These are phyloP conservation scores for Rhododendron griersonianum DNA, from an alignment of 148 eudicot genomes.

Conservation along the genomic window DNA sequence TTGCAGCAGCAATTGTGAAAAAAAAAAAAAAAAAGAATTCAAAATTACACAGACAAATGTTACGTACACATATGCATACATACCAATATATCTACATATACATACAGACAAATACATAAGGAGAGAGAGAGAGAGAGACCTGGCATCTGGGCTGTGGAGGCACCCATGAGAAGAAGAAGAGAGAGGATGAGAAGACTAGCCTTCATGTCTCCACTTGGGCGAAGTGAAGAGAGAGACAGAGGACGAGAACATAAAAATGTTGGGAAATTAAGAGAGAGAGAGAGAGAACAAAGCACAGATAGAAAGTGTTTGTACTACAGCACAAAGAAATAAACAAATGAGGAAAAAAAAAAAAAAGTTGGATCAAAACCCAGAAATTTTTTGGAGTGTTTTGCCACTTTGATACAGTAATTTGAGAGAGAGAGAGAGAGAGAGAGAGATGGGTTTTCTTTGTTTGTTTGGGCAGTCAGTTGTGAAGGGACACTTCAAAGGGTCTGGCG, in stretches of 20 bases:
- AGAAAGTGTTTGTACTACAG: background rate
- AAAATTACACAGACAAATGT: background rate
- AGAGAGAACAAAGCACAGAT: background rate
- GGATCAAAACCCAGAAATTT: background rate
- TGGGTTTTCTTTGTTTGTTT: background rate
- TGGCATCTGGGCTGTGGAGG: conserved; percentile 14
- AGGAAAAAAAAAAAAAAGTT: background rate
- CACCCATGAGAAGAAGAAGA: conserved; percentile 3
- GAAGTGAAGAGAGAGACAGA: background rate
- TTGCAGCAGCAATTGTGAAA: background rate
- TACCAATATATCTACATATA: background rate
- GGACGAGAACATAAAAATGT: background rate
- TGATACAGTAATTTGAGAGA: background rate
- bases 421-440: background rate
- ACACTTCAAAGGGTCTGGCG: background rate
- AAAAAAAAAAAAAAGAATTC: background rate
- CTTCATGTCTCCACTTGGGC: conserved; percentile 1
- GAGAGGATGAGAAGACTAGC: background rate
- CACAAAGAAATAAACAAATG: background rate
- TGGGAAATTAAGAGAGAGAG: background rate
- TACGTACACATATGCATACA: background rate
- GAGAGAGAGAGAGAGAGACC: conserved; percentile 4
- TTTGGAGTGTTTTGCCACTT: background rate
- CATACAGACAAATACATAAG: background rate
- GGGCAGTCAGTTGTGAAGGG: background rate